Evolutionary conservation across 805 yeast species (phyloP), one percentile per base, ranked within the genome.

Genomic region (Candida jianshihensis): DNA sequence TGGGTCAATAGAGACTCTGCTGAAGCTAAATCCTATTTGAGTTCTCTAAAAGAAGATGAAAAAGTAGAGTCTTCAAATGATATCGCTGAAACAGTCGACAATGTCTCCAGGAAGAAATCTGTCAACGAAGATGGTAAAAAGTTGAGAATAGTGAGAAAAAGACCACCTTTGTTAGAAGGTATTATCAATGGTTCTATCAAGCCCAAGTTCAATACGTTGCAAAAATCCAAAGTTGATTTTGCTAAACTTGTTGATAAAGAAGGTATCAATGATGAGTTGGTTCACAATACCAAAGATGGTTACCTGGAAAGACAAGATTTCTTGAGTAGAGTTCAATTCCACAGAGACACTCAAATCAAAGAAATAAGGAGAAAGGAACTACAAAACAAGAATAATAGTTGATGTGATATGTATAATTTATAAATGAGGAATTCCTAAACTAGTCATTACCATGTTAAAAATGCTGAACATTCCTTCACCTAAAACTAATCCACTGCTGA

Each of bases 381-480:
- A 22, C 54, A 43, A 17, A 51, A 49, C 26, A 44, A 49, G 37
- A 40, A 40, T 17, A 40, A 47, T 20, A 17, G 18, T 29, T 30
- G 19, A 26, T 11, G 8, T 8, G 9, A 27, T 27, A 27, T 15
- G 6, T 6, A 25, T 25, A 9, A 25, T 25, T 9, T 26, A 44
- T 19, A 71, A 57, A 60, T 78, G 84, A 3, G 87, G 85, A 12
- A 78, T 74, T 3, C 74, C 71, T 40, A 84, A 49, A 46, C 82
- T 73, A 1, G 95, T 81, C 51, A 88, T 62, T 2, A 82, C 48
- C 90, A 90, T 82, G 27, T 83, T 83, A 20, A 84, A 63, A 11
- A 85, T 82, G 51, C 96, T 85, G 49, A 87, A 76, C 33, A 90
- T 66, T 2, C 98, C 97, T 60, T 90, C 98, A 14, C 98, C 98